Base-by-base conservation (phyloP, 2,329 filamentous ascomycete genomes). In the Colletotrichum tamarilloi region DNA sequence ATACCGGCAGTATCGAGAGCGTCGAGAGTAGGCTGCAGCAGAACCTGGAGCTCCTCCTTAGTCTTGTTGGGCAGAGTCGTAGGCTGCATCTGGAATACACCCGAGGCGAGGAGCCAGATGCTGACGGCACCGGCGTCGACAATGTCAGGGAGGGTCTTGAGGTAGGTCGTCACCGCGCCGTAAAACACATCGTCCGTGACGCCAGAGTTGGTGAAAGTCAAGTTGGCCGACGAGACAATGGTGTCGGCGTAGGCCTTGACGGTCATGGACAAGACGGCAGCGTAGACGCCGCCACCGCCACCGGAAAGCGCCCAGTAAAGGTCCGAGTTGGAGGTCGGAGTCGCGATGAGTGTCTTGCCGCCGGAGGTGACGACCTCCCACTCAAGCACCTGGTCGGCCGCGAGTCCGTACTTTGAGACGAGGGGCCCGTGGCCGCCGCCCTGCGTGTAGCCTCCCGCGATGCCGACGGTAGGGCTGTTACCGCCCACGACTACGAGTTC, bases 281-380 rank as follows among this genome's bases (percentile, higher is more conserved):
- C 89, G 74, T 86, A 91, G 2, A 83, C 88, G 3, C 87, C 87
- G 9, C 82, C 85, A 3, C 88, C 87, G 5, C 88, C 87, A 8
- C 88, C 87, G 59, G 81, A 81, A 5, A 90, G 77, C 2, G 88
- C 89, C 88, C 88, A 91, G 78, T 87, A 90, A 1, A 91, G 81
- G 67, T 91, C 88, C 0, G 80, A 63, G 67, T 90, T 84, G 24
- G 85, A 60, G 0, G 79, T 77, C 0, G 79, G 83, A 3, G 81
- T 84, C 2, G 87, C 88, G 1, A 79, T 82, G 0, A 88, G 67
- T 19, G 83, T 75, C 19, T 80, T 59, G 1, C 88, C 88, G n/a
- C 76, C 74, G 0, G 82, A 84, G 5, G 84, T 85, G 4, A 91
- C 82, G 3, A 89, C 85, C 69, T 88, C 83, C 76, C 81, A 87